Conservation (phyloP, 2,329 filamentous ascomycete genomes). For the Colletotrichum graminicola region DNA sequence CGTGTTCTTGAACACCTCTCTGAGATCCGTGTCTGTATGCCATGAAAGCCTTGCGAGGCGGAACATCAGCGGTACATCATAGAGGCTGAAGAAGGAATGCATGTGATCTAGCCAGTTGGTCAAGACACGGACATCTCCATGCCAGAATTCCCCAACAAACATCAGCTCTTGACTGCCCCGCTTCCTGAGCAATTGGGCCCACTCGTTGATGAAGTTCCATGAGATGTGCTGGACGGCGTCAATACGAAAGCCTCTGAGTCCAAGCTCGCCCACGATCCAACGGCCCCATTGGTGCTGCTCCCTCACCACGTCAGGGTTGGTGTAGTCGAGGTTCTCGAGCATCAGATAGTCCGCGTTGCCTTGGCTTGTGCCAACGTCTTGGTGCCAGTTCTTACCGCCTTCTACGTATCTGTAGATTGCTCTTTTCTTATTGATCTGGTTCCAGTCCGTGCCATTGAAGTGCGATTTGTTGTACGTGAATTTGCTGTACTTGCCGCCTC, state of each 20-base stretch:
- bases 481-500: conserved; percentile 38
- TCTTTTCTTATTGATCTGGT: conserved; percentile 35
- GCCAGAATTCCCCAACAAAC: conserved; percentile 39
- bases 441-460: conserved; percentile 41
- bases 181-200: conserved; percentile 29
- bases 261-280: conserved; percentile 37
- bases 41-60: conserved; percentile 36
- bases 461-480: conserved; percentile 39
- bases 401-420: conserved; percentile 38
- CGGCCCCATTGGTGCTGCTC: conserved; percentile 37
- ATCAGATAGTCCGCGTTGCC: conserved; percentile 39
- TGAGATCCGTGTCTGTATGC: conserved; percentile 28
- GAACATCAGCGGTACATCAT: conserved; percentile 38
- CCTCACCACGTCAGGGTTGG: conserved; percentile 34
- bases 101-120: conserved; percentile 35
- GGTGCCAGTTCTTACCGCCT: conserved; percentile 39
- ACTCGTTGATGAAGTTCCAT: conserved; percentile 39
- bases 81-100: conserved; percentile 37
- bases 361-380: conserved; percentile 35
- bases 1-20: conserved; percentile 30
- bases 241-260: conserved; percentile 29
- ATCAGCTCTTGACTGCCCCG: conserved; percentile 18
- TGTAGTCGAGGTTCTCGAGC: conserved; percentile 40
- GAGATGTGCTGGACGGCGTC: conserved; percentile 42
- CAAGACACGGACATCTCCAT: conserved; percentile 35